Percentiles rank a stretch among this genome's conserved stretches.
phyloP scores from a whole-genome alignment of 257 asterid species.

The Linaria vulgaris region DNA sequence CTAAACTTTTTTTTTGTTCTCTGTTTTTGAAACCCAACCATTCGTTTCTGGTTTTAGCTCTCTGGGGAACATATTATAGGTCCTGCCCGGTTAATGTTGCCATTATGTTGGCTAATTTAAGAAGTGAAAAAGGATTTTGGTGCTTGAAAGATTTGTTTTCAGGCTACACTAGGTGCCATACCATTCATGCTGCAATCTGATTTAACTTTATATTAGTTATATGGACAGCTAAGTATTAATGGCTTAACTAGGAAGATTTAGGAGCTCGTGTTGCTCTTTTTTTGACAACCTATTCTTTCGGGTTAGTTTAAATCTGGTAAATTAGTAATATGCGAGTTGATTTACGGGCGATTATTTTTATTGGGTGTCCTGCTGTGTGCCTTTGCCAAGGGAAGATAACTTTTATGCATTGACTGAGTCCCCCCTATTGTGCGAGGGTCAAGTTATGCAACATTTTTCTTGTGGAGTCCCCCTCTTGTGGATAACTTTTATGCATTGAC shows the following conservation, averaged over 20 bases:
- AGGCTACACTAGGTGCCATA: slow-evolving; percentile 12
- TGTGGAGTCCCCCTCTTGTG: too few relatives aligned
- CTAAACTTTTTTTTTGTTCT: slow-evolving; percentile 9
- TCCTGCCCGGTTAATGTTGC: slow-evolving; percentile 5
- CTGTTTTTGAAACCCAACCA: not conserved
- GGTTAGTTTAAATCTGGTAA: slow-evolving; percentile 19
- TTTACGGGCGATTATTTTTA: slow-evolving; percentile 5
- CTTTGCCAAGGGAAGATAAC: not conserved
- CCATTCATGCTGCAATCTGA: not conserved
- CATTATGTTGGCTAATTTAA: slow-evolving; percentile 16
- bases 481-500: too few relatives aligned
- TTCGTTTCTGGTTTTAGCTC: slow-evolving; percentile 8
- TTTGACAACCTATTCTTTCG: not conserved
- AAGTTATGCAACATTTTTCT: too few relatives aligned
- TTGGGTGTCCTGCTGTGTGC: not conserved
- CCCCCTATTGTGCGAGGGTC: not conserved
- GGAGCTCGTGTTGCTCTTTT: not conserved
- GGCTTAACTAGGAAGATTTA: slow-evolving; percentile 13
- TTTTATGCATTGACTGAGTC: not conserved
- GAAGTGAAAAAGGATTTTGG: not conserved
- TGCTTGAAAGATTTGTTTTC: slow-evolving; percentile 5
- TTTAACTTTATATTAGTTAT: too few relatives aligned
- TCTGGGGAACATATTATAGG: slow-evolving; percentile 5
- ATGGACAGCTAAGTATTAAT: not conserved
- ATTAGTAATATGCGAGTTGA: slow-evolving; percentile 1